Base-by-base conservation (phyloP, 345 rosid genomes). In the Gossypium longicalyx region DNA sequence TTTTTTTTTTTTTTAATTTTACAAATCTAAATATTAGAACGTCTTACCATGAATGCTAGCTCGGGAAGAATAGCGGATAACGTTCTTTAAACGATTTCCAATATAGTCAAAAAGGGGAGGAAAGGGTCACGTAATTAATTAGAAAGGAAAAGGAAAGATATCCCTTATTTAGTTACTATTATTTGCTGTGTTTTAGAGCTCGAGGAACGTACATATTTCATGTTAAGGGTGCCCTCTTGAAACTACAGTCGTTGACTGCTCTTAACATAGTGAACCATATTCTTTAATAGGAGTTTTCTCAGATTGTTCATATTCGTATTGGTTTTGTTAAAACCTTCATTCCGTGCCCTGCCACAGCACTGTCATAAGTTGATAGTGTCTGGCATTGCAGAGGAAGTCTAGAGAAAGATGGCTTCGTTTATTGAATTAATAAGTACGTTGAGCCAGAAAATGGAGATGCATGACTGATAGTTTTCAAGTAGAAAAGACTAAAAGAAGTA, bases 341-440 rank as follows among this genome's bases (percentile, higher is more conserved):
- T 10, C 23, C 53, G 23, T 22, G 64, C 61, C 57, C n/a, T 73
- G 67, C 68, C 73, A 2, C 17, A 20, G 25, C 66, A 20, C 51
- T 63, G 29, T 53, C 56, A 53, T 47, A 11, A 56, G 43, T 66
- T 75, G 57, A 67, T 44, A 52, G 51, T 47, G 16, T 60, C 12
- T n/a, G 76, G 77, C 69, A 77, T 72, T 77, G 61, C 48, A 22
- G 60, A 61, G 41, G 29, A 27, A 23, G 52, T 44, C 54, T 44
- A 15, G 15, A 43, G 9, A 6, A 52, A 19, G 20, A 48, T 62
- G 29, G 19, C 13, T 49, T 72, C 65, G 63, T 53, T 43, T 70
- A 13, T 29, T 66, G 9, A 64, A 41, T n/a, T n/a, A n/a, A n/a
- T 20, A 41, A 62, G 20, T n/a, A 9, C 12, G 45, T n/a, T 41